phyloP scores from a whole-genome alignment of 495 filamentous ascomycete species.

The Tuber brumale region DNA sequence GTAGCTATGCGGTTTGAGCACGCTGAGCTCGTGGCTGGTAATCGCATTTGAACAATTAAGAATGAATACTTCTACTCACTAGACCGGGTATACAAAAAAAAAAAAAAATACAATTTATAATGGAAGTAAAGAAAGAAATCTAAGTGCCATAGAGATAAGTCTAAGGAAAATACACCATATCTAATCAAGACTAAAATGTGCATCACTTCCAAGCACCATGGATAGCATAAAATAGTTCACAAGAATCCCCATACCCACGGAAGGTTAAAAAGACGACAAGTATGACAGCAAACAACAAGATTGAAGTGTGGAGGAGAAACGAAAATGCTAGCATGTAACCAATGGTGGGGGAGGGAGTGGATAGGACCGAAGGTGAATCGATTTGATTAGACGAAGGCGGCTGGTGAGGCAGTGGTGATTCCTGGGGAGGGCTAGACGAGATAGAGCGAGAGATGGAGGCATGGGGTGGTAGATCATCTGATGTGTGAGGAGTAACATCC shows the following conservation, averaged over 20 bases:
- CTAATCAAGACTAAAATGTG: background rate
- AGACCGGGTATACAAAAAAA: too few relatives aligned
- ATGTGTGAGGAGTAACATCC: background rate
- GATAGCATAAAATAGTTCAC: background rate
- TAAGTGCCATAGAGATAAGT: too few relatives aligned
- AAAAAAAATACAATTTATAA: too few relatives aligned
- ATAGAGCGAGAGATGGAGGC: background rate
- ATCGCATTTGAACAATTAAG: too few relatives aligned
- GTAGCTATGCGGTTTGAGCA: too few relatives aligned
- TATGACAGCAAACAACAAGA: background rate
- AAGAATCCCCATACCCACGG: background rate
- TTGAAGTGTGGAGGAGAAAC: background rate
- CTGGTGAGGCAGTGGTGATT: background rate
- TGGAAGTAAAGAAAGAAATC: background rate
- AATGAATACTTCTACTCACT: too few relatives aligned
- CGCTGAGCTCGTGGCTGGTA: too few relatives aligned
- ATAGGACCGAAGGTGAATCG: background rate
- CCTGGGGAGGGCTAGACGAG: background rate
- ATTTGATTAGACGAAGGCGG: background rate
- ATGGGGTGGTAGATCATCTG: background rate
- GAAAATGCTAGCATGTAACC: background rate
- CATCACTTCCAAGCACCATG: background rate
- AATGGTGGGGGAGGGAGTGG: background rate
- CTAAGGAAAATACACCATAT: background rate
- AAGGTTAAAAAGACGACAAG: background rate